Conservation (phyloP, 1,284 basidiomycete species). For the Cutaneotrichosporon curvatum region DNA sequence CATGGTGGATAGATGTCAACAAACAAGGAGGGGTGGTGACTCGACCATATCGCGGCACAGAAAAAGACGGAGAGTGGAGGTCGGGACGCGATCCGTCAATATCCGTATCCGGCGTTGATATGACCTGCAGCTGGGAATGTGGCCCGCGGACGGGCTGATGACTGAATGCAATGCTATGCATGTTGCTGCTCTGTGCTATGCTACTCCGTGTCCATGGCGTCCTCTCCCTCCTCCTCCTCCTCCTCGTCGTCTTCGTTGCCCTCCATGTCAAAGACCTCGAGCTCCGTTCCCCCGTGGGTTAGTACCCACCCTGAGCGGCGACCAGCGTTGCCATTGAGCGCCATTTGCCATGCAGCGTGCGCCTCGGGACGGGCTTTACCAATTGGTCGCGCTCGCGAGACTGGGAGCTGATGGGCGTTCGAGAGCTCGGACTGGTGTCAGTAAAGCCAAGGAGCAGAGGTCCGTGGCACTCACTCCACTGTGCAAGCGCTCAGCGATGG, state of each 20-base stretch:
- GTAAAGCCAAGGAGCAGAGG: neutral
- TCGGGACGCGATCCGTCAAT: neutral
- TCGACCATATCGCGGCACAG: too few species aligned
- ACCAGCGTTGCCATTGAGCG: conserved; percentile 33
- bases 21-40: too few species aligned
- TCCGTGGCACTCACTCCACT: neutral
- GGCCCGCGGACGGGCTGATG: too few species aligned
- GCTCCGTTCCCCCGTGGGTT: conserved; percentile 20
- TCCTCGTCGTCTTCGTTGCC: conserved; percentile 31
- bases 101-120: neutral
- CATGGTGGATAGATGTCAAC: conserved; percentile 10
- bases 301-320: conserved; percentile 32
- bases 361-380: neutral
- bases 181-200: neutral
- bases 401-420: neutral
- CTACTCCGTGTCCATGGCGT: conserved; percentile 9
- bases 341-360: conserved; percentile 14
- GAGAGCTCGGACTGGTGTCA: neutral
- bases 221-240: conserved; percentile 21
- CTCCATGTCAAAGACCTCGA: conserved; percentile 37
- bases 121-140: too few species aligned
- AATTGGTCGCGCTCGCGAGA: conserved; percentile 15
- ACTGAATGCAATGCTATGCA: neutral
- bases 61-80: neutral
- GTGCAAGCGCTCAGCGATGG: neutral